Conservation (phyloP, 1,284 basidiomycete genomes). For the Tylopilus sp. region DNA sequence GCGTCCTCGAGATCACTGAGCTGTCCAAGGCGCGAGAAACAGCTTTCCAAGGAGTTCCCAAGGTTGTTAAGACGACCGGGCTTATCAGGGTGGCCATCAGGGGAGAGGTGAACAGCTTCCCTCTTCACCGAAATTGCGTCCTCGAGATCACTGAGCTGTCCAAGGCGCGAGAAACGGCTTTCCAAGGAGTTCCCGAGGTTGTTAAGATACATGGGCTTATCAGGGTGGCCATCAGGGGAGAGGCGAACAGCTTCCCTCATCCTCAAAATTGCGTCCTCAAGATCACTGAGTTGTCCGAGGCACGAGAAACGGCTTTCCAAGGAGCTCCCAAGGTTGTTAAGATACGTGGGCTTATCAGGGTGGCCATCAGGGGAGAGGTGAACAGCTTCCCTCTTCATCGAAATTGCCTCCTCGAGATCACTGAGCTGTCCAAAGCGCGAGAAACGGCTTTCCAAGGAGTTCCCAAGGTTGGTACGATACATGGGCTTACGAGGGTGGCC, state of each 20-base stretch:
- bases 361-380: not conserved
- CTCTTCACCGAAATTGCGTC: no score
- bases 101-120: no score
- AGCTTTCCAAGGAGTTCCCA: not conserved
- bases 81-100: not conserved
- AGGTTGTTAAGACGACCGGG: not conserved
- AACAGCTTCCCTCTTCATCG: not conserved
- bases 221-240: not conserved
- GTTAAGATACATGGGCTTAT: not conserved
- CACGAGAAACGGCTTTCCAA: conserved; percentile 1
- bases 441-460: not conserved
- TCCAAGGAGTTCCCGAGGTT: not conserved
- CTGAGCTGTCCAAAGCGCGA: not conserved
- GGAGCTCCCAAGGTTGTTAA: not conserved
- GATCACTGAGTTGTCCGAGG: not conserved
- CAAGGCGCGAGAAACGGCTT: not conserved
- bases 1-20: not conserved
- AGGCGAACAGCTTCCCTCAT: not conserved
- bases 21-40: not conserved
- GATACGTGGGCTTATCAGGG: not conserved
- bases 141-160: no score
- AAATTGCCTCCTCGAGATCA: not conserved
- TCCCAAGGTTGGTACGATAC: not conserved
- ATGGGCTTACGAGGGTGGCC: not conserved
- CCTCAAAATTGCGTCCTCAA: conserved; percentile 7